These are phyloP conservation scores for Penicillium parvum DNA, from an alignment of 495 filamentous ascomycete species.

Conservation along the genomic window DNA sequence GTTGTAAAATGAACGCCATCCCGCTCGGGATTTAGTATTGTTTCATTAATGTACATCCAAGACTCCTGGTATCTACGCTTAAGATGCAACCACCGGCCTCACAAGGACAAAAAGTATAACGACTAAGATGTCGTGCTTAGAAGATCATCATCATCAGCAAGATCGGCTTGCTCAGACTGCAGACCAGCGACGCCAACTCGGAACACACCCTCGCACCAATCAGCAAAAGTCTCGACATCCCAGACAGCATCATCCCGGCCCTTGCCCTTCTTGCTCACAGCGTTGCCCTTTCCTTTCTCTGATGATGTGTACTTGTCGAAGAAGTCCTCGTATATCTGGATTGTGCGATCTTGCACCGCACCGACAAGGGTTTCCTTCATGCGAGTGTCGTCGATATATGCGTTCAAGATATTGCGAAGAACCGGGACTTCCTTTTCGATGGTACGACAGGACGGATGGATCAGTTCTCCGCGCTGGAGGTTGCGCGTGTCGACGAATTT, in stretches of 20 bases:
- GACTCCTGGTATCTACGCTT: constrained; percentile 25
- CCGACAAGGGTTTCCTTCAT: constrained; percentile 60
- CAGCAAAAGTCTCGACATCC: constrained; percentile 59
- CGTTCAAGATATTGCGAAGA: constrained; percentile 49
- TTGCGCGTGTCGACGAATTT: constrained; percentile 41
- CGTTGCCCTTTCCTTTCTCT: constrained; percentile 40
- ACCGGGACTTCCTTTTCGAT: constrained; percentile 52
- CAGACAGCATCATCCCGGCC: constrained; percentile 58
- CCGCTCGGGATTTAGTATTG: not conserved
- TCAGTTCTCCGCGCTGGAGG: constrained; percentile 33
- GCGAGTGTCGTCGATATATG: constrained; percentile 56
- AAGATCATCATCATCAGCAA: constrained; percentile 32
- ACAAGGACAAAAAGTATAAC: not conserved
- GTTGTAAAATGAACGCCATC: too few relatives aligned
- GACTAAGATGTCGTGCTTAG: constrained; percentile 20
- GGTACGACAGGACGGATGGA: constrained; percentile 37
- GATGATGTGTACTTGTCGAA: constrained; percentile 48
- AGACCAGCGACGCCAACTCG: constrained; percentile 43
- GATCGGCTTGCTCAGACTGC: constrained; percentile 29
- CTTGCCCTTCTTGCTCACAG: constrained; percentile 55
- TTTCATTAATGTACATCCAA: constrained; percentile 14
- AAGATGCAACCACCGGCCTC: constrained; percentile 7
- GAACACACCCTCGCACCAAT: constrained; percentile 57
- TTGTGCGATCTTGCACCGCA: constrained; percentile 57
- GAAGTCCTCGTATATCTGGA: constrained; percentile 57